Base-by-base conservation (phyloP, 768 basidiomycete species). In the Pleurotus salmoneostramineus region DNA sequence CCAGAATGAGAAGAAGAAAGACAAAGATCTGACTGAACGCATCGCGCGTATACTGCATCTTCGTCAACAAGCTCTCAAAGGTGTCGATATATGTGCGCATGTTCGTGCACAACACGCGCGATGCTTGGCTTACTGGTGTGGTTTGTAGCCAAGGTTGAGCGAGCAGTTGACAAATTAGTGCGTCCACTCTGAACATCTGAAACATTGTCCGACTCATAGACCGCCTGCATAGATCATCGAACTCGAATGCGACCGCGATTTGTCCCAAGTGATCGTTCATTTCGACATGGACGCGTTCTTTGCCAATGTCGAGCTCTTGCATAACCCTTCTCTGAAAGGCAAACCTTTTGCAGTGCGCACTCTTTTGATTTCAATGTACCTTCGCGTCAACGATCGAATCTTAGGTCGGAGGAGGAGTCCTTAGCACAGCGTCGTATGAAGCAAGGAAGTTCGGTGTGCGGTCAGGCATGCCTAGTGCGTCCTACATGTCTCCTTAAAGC, bases 261-360 rank as follows among this genome's bases (percentile, higher is more conserved):
- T 98, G 32, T 81, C 82, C 2, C 91, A 95, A 69, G 81, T 74
- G 15, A 91, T 99, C 59, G 91, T 98, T 4, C 95, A 98, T 67
- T 87, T 97, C 33, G 97, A 99, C 66, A 94, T 95, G 85, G 96
- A 98, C 69, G 93, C 93, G 12, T 97, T 96, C 73, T 95, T 82
- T 62, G 90, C 91, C 0, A 90, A 80, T 50, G 91, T 93, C 0
- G 92, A 94, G 67, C 71, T 88, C 0, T 77, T 89, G 17, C 74
- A 85, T 62, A 72, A 89, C 62, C 87, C 85, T 12, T 73, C 72
- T 62, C 82, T 89, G 37, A 72, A 76, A 34, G 88, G 83, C 15
- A 92, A 91, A 63, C 80, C 91, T 0, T 93, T 93, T 66, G 89
- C 79, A 31, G 91, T 89, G 64, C 32, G 75, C 64, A 3, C 32